Base-by-base conservation (phyloP, 257 asterid genomes). In the Solanum sitiens region DNA sequence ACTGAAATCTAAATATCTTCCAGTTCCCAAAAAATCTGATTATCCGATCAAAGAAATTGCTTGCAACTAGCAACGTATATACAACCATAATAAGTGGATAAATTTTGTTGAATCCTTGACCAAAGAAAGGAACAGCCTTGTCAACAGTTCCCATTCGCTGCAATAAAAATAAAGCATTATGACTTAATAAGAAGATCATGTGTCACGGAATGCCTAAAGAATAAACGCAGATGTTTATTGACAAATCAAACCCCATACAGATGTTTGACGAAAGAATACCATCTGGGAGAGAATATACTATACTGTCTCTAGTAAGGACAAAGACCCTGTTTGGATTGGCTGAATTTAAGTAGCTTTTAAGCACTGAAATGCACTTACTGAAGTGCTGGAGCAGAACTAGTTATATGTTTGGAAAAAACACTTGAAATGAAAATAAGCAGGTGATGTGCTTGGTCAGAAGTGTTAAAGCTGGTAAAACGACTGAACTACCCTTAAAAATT, bases 81-180 rank as follows among this genome's bases (percentile, higher is more conserved):
- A 97, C 82, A 91, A 97, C 99, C 99, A 97, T 97, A 88, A 96
- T 95, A 90, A 97, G 99, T 40, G 99, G 99, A 89, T 97, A 97
- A 13, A 97, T 96, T 90, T 92, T 92, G 95, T 97, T 97, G 87
- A 97, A 97, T 83, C 98, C 98, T 61, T 91, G 91, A 88, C 99
- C 99, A 76, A 97, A 97, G 91, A 97, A 96, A 50, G 99, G 98
- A 71, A 94, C 99, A 15, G 98, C 99, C 47, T 93, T 91, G 91
- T 96, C 99, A 50, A 97, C 94, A 86, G 91, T 96, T 85, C 99
- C 99, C 99, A 97, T 97, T 68, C 98, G 95, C 99, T 97, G 98
- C 93, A 92, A 88, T 56, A 87, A 92, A 82, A 89, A 80, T 47
- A 53, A 84, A 88, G 75, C 90, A 61, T 53, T 39, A 32, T 30